These are phyloP conservation scores for Neostapfia colusana DNA, from an alignment of 176 grass and related monocot species.

Conservation along the genomic window DNA sequence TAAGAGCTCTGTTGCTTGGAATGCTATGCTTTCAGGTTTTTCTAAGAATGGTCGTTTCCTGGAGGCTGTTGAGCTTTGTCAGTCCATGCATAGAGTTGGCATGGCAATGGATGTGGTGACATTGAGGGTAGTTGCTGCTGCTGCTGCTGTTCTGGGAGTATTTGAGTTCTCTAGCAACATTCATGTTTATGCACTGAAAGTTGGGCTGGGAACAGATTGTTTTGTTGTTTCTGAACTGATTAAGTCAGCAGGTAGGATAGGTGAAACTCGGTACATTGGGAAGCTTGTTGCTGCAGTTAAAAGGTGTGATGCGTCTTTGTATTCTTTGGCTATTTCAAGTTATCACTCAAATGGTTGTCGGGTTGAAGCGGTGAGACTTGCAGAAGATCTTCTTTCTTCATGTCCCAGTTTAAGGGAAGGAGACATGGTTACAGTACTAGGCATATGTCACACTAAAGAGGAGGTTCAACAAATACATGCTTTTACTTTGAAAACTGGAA, in stretches of 20 bases:
- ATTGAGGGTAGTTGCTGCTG: conserved; percentile 59
- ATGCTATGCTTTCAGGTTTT: conserved; percentile 83
- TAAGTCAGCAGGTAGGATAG: conserved; percentile 58
- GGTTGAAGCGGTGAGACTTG: conserved; percentile 59
- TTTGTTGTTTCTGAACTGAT: conserved; percentile 76
- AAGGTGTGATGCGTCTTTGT: conserved; percentile 59
- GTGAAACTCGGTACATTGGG: conserved; percentile 64
- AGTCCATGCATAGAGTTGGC: conserved; percentile 68
- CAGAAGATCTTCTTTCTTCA: conserved; percentile 59
- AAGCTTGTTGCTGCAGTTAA: conserved; percentile 61
- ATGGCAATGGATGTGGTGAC: conserved; percentile 78
- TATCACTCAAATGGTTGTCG: conserved; percentile 64
- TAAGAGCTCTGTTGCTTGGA: conserved; percentile 77
- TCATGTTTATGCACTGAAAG: conserved; percentile 81
- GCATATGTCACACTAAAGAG: conserved; percentile 57
- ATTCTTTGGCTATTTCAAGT: conserved; percentile 71
- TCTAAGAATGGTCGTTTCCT: conserved; percentile 49
- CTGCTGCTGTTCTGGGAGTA: conserved; percentile 51
- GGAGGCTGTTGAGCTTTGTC: conserved; percentile 56
- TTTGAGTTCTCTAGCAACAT: conserved; percentile 68
- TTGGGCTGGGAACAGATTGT: conserved; percentile 63
- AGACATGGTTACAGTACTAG: conserved; percentile 61
- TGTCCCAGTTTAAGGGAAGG: conserved; percentile 70
- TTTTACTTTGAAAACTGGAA: conserved; percentile 63
- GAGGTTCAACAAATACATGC: conserved; percentile 78